phyloP scores from a whole-genome alignment of 805 yeast species.

The Starmerella lactis-condensi region DNA sequence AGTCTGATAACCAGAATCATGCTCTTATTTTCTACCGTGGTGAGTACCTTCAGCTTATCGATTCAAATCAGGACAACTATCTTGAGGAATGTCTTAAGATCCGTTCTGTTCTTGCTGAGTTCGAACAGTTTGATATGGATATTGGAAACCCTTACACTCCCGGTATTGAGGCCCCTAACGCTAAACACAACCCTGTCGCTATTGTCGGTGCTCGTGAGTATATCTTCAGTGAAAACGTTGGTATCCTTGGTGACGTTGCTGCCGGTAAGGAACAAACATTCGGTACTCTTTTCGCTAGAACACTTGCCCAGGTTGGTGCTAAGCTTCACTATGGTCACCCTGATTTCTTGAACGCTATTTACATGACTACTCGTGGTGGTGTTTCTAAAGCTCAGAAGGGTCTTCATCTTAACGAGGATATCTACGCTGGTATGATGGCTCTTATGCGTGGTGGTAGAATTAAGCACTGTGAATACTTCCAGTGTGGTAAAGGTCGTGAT shows the following conservation, averaged over 20 bases:
- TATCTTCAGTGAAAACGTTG: conserved; percentile 81
- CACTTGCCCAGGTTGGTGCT: conserved; percentile 84
- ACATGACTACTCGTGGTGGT: conserved; percentile 92
- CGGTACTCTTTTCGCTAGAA: conserved; percentile 87
- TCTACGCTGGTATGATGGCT: conserved; percentile 89
- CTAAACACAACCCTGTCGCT: conserved; percentile 47
- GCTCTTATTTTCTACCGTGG: conserved; percentile 77
- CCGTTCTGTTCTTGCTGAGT: conserved; percentile 71
- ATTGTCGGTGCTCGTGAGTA: conserved; percentile 90
- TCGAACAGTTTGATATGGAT: conserved; percentile 54
- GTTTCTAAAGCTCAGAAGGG: conserved; percentile 90
- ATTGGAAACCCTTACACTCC: conserved; percentile 40
- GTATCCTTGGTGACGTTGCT: conserved; percentile 86
- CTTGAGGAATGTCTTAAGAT: conserved; percentile 86
- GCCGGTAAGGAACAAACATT: conserved; percentile 96
- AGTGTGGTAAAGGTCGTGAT: conserved; percentile 94
- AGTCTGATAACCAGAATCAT: conserved; percentile 86
- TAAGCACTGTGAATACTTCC: conserved; percentile 88
- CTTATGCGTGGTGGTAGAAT: conserved; percentile 78
- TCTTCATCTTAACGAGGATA: conserved; percentile 81
- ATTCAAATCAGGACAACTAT: conserved; percentile 92
- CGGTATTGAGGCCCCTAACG: conserved; percentile 26
- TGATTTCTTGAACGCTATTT: conserved; percentile 74
- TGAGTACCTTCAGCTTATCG: conserved; percentile 84
- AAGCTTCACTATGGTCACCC: conserved; percentile 95